These are phyloP conservation scores for Papiliotrema flavescens DNA, from an alignment of 1,284 basidiomycete species.

Conservation along the genomic window DNA sequence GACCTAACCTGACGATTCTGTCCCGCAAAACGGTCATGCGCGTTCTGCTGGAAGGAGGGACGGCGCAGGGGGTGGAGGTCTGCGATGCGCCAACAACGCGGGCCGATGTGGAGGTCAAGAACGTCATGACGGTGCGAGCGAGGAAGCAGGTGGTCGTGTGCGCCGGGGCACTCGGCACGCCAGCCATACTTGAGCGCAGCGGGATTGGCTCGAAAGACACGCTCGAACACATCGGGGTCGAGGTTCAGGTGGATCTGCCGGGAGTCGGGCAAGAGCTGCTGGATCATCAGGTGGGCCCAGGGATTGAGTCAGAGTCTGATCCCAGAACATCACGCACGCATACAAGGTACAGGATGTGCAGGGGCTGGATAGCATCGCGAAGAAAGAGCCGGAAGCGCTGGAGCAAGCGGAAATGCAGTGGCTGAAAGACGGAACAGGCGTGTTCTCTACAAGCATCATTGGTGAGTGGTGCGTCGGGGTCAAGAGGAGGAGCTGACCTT, in stretches of 20 bases:
- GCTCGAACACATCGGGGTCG: not conserved
- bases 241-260: constrained; percentile 7
- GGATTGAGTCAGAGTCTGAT: not conserved
- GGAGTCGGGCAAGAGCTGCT: constrained; percentile 7
- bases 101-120: constrained; percentile 6
- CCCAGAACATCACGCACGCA: not conserved
- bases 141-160: constrained; percentile 38
- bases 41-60: constrained; percentile 10
- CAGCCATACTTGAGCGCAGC: constrained; percentile 45
- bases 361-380: not conserved
- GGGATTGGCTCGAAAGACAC: constrained; percentile 2
- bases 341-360: not conserved
- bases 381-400: not conserved
- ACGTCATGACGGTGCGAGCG: constrained; percentile 15
- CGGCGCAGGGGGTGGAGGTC: constrained; percentile 16
- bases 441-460: constrained; percentile 14
- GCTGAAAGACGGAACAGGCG: constrained; percentile 9
- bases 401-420: constrained; percentile 1
- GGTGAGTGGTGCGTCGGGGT: constrained; percentile 3
- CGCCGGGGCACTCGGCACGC: constrained; percentile 41
- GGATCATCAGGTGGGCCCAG: constrained; percentile 6
- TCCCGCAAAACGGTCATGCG: constrained; percentile 18
- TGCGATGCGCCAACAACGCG: not conserved
- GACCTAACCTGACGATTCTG: constrained; percentile 17
- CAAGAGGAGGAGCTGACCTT: not conserved